These are phyloP conservation scores for Colletotrichum godetiae DNA, from an alignment of 2,329 filamentous ascomycete species.

Conservation along the genomic window DNA sequence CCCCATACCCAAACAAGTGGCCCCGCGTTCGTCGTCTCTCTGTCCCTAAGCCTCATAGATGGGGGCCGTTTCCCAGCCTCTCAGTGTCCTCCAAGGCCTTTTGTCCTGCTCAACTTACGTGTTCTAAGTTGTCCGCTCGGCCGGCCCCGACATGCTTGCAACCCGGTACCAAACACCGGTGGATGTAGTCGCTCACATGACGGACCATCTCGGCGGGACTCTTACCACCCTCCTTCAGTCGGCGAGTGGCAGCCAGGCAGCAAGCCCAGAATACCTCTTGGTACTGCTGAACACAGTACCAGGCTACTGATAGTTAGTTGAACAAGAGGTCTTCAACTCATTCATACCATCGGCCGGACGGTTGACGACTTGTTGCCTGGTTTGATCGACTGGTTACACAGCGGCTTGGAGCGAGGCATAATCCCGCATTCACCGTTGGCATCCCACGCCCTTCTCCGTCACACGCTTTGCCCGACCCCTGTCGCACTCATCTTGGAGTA, in stretches of 20 bases:
- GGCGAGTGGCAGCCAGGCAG: background rate
- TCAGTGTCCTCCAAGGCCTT: background rate
- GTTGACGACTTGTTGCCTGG: background rate
- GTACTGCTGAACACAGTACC: background rate
- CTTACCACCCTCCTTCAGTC: slow-evolving; percentile 10
- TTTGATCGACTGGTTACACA: slow-evolving; percentile 7
- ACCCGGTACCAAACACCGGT: slow-evolving; percentile 4
- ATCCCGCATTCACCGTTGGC: background rate
- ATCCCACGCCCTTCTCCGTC: background rate
- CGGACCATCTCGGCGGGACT: slow-evolving; percentile 13
- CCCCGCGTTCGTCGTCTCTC: background rate
- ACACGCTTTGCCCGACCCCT: background rate
- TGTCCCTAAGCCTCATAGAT: background rate
- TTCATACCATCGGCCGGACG: background rate
- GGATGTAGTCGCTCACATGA: slow-evolving; percentile 25
- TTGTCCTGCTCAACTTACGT: background rate
- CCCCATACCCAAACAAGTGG: background rate
- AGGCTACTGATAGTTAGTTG: background rate
- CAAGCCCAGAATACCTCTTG: background rate
- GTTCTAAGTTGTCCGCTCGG: slow-evolving; percentile 13
- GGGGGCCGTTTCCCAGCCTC: background rate
- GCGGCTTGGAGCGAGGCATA: slow-evolving; percentile 13
- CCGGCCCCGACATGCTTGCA: slow-evolving; percentile 21
- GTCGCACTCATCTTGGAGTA: background rate
- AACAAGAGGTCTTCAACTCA: slow-evolving; percentile 1